Evolutionary conservation across 2,329 filamentous ascomycete genomes (phyloP).

Genomic region (Botrytis byssoidea): DNA sequence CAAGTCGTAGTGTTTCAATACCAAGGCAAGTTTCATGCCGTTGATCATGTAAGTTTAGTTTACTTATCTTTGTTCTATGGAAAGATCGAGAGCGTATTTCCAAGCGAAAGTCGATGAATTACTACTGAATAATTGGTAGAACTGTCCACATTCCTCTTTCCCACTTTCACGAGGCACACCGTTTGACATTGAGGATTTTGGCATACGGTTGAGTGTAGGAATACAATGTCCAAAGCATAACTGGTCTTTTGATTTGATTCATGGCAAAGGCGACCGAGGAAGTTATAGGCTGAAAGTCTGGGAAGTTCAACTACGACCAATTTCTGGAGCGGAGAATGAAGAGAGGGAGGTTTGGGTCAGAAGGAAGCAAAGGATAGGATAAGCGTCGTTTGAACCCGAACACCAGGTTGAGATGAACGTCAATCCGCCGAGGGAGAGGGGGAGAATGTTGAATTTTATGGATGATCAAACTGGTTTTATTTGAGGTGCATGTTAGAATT

Average conservation of each 20-base stretch:
- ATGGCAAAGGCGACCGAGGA: conserved; percentile 60
- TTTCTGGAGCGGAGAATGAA: conserved; percentile 10
- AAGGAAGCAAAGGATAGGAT: conserved; percentile 31
- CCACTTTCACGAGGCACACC: conserved; percentile 61
- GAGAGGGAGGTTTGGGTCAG: conserved; percentile 29
- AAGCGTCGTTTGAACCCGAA: conserved; percentile 15
- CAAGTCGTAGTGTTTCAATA: conserved; percentile 67
- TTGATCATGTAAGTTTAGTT: conserved; percentile 60
- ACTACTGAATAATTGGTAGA: conserved; percentile 41
- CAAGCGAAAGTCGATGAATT: neutral
- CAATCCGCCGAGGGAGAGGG: neutral
- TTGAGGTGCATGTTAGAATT: neutral
- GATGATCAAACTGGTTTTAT: neutral
- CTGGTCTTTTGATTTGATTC: conserved; percentile 69
- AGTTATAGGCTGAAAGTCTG: conserved; percentile 61
- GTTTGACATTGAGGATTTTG: conserved; percentile 74
- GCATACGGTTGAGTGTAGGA: conserved; percentile 59
- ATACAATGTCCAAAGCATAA: conserved; percentile 67
- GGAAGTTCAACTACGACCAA: conserved; percentile 57
- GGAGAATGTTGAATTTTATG: neutral
- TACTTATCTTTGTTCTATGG: neutral
- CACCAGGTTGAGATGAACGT: neutral
- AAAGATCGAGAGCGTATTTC: too few relatives aligned
- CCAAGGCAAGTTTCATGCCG: conserved; percentile 60
- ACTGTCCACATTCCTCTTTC: conserved; percentile 67